Evolutionary conservation across 2,329 filamentous ascomycete genomes (phyloP).

Genomic region (Bipolaris cookei): DNA sequence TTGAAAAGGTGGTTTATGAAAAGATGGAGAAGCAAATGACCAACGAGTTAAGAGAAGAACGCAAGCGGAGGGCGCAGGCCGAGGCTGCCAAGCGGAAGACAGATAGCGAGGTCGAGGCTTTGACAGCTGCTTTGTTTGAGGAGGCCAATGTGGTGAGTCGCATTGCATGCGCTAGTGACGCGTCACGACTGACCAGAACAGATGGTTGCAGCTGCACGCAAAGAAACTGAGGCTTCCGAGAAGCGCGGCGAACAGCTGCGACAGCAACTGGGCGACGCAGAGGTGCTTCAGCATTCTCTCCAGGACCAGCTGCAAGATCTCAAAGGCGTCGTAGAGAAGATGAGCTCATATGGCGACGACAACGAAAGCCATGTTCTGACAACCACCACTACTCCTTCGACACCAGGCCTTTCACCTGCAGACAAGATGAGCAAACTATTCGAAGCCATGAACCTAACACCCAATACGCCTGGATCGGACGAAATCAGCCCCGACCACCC

Average conservation of each 20-base stretch:
- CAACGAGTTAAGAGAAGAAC: constrained; percentile 53
- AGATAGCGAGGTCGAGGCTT: constrained; percentile 86
- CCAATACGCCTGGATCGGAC: constrained; percentile 55
- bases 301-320: constrained; percentile 92
- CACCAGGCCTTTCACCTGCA: constrained; percentile 68
- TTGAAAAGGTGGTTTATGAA: constrained; percentile 77
- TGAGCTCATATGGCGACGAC: constrained; percentile 76
- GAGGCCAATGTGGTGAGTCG: constrained; percentile 82
- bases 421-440: constrained; percentile 66
- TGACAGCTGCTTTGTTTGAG: constrained; percentile 94
- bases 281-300: constrained; percentile 83
- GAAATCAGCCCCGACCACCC: constrained; percentile 67
- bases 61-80: constrained; percentile 49
- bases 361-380: constrained; percentile 69
- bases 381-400: constrained; percentile 73
- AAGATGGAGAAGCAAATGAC: constrained; percentile 51
- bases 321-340: constrained; percentile 89
- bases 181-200: constrained; percentile 33
- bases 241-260: constrained; percentile 88
- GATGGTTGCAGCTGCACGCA: constrained; percentile 92
- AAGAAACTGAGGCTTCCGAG: constrained; percentile 79
- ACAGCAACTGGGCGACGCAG: constrained; percentile 83
- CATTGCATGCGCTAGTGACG: background rate
- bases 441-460: constrained; percentile 64
- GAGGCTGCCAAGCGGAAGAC: constrained; percentile 80